Conservation (phyloP, 78 protist species). For the Dictyostelium intermedium region DNA sequence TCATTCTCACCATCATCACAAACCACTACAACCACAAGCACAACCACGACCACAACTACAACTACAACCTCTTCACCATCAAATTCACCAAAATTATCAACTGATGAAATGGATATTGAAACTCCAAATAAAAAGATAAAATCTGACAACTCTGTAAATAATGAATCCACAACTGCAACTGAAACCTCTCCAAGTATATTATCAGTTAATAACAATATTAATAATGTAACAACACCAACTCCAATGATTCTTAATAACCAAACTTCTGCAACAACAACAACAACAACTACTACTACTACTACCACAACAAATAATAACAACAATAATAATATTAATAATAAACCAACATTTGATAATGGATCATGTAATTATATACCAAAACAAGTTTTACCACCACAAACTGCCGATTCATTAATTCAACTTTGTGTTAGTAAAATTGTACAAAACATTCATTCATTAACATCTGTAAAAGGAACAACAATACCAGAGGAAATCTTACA, state of each 20-base stretch:
- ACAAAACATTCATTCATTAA: conserved; percentile 35
- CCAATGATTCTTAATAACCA: background rate
- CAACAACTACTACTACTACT: background rate
- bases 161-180: background rate
- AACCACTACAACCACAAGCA: background rate
- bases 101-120: conserved; percentile 5
- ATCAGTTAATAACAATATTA: background rate
- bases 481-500: conserved; percentile 54
- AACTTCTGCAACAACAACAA: background rate
- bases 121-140: conserved; percentile 8
- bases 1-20: background rate
- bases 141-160: background rate
- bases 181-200: background rate
- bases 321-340: background rate
- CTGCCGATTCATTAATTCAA: conserved; percentile 17
- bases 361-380: conserved; percentile 28
- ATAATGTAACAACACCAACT: background rate
- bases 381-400: conserved; percentile 64
- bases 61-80: background rate
- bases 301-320: background rate
- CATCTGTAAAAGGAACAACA: background rate
- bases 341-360: background rate
- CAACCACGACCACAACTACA: background rate
- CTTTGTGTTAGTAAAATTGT: conserved; percentile 32
- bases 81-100: background rate